These are phyloP conservation scores for Neurospora pannonica DNA, from an alignment of 495 filamentous ascomycete genomes.

Conservation along the genomic window DNA sequence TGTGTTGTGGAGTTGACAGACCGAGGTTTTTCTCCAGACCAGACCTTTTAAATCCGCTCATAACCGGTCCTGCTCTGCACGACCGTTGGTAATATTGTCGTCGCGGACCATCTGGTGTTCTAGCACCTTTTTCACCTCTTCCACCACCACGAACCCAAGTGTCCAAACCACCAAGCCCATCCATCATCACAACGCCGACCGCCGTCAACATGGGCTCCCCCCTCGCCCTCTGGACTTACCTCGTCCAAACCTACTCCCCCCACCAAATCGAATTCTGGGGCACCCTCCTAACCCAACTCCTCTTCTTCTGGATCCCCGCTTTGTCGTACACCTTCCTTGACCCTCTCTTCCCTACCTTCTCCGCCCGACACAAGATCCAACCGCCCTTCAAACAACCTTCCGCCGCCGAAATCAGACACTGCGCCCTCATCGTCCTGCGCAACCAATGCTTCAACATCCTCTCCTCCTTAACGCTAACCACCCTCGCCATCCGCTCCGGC, in stretches of 20 bases:
- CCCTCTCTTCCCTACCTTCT: conserved; percentile 34
- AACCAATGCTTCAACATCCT: conserved; percentile 38
- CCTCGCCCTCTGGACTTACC: conserved; percentile 10
- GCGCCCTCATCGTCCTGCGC: conserved; percentile 31
- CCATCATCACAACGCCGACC: not conserved
- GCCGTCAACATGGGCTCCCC: not conserved
- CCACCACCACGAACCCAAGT: not conserved
- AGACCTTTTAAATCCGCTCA: not conserved
- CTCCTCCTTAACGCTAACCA: conserved; percentile 27
- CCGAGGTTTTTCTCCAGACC: not conserved
- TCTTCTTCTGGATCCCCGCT: conserved; percentile 45
- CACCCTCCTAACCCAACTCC: conserved; percentile 34
- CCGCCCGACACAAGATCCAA: conserved; percentile 47
- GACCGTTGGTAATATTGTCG: not conserved
- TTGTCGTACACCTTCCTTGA: conserved; percentile 35
- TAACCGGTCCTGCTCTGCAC: not conserved
- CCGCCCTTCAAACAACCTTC: conserved; percentile 41
- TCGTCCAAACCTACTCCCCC: conserved; percentile 9
- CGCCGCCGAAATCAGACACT: conserved; percentile 33
- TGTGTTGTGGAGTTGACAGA: not conserved
- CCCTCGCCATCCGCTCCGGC: conserved; percentile 3
- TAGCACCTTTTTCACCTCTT: not conserved
- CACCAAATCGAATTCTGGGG: conserved; percentile 31
- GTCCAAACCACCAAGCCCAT: not conserved
- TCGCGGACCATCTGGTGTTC: not conserved